A percentile compares a stretch with the other conserved stretches of the same genome.
phyloP scores from a whole-genome alignment of 148 eudicot genomes.

The Rhododendron henanense region DNA sequence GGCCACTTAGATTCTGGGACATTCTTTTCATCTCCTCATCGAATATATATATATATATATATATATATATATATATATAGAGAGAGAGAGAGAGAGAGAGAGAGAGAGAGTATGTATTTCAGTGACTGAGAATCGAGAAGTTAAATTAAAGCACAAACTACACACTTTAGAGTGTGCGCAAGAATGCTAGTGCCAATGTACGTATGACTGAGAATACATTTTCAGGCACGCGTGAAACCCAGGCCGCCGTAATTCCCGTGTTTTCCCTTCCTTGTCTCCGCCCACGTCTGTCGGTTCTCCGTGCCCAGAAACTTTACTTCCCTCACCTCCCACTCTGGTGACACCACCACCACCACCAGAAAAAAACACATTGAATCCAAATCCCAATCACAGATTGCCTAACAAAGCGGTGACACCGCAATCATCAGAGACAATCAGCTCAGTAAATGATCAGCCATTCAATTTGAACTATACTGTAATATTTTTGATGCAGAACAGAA shows the following conservation, averaged over 20 bases:
- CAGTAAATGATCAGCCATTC: neutral
- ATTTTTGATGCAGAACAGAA: neutral
- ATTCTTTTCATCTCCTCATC: neutral
- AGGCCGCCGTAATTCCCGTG: slow-evolving; percentile 39
- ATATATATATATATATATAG: no score
- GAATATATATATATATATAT: no score
- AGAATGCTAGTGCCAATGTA: neutral
- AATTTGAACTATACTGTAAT: neutral
- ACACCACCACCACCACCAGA: neutral
- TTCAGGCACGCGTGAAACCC: slow-evolving; percentile 26
- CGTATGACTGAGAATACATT: no score
- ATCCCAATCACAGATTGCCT: neutral
- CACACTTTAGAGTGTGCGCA: neutral
- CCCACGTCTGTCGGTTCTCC: slow-evolving; percentile 24
- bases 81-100: neutral
- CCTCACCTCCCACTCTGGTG: neutral
- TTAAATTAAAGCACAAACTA: neutral
- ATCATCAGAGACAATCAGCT: neutral
- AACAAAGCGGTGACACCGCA: neutral
- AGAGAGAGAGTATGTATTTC: slow-evolving; percentile 14
- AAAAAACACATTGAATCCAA: neutral
- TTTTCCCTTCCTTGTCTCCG: slow-evolving; percentile 31
- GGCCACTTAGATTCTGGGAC: slow-evolving; percentile 21
- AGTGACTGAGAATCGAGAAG: slow-evolving; percentile 20
- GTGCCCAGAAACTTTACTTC: neutral